These are phyloP conservation scores for Gomphus bonarii DNA, from an alignment of 1,284 basidiomycete genomes.

Conservation along the genomic window DNA sequence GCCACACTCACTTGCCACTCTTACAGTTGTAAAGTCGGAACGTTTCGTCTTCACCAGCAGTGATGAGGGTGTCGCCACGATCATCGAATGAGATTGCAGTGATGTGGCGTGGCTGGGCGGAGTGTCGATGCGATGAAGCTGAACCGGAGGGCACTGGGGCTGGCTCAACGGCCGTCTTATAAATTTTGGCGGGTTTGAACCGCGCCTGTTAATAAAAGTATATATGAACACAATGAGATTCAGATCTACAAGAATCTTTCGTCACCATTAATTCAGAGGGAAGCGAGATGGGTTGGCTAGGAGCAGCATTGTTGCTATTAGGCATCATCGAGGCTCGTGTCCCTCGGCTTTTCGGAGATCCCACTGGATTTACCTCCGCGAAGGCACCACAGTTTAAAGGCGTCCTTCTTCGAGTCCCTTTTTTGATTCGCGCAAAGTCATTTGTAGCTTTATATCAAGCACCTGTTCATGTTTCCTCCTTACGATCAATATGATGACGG, in stretches of 20 bases:
- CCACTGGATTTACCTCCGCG: background rate
- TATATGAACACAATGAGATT: background rate
- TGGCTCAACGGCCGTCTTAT: constrained; percentile 66
- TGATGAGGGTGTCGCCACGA: constrained; percentile 76
- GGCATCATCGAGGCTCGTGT: constrained; percentile 1
- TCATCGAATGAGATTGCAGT: constrained; percentile 91
- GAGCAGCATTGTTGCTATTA: constrained; percentile 7
- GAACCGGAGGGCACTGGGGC: constrained; percentile 37
- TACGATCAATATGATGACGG: too few relatives aligned
- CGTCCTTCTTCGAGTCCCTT: too few relatives aligned
- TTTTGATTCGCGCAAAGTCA: too few relatives aligned
- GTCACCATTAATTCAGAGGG: constrained; percentile 14
- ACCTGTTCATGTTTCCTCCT: too few relatives aligned
- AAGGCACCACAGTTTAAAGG: background rate
- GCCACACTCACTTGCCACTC: constrained; percentile 78
- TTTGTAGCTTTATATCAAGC: too few relatives aligned
- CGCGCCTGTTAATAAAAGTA: constrained; percentile 35
- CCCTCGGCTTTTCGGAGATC: too few relatives aligned
- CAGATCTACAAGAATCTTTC: background rate
- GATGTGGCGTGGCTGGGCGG: constrained; percentile 52
- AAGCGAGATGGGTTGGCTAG: constrained; percentile 10
- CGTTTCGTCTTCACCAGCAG: constrained; percentile 88
- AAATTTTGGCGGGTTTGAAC: constrained; percentile 85
- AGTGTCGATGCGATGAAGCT: constrained; percentile 24
- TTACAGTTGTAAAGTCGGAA: constrained; percentile 85